A percentile compares a stretch with the other conserved stretches of the same genome.
phyloP scores from a whole-genome alignment of 1,139 yeast genomes.

The Scheffersomyces stambukii region DNA sequence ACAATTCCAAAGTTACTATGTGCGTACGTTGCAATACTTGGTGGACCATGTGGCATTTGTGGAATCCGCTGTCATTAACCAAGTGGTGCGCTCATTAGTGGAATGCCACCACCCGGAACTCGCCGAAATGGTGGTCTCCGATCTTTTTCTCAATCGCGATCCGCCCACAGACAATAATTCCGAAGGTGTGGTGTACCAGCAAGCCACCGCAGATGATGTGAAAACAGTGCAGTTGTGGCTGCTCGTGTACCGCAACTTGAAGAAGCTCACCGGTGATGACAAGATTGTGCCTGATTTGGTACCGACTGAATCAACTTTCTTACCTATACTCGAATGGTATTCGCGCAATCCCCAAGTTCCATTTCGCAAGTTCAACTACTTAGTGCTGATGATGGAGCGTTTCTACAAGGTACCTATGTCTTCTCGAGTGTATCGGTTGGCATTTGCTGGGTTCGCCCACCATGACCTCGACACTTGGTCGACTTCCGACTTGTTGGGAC shows the following conservation, averaged over 20 bases:
- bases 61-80: too few species aligned
- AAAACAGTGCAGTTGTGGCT: constrained; percentile 14
- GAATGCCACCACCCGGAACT: too few species aligned
- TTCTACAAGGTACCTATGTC: constrained; percentile 22
- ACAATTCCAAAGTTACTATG: too few species aligned
- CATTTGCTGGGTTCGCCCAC: constrained; percentile 3
- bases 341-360: constrained; percentile 7
- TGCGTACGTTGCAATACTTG: too few species aligned
- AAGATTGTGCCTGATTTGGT: constrained; percentile 11
- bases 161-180: constrained; percentile 6
- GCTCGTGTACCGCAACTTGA: constrained; percentile 16
- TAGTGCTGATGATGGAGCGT: constrained; percentile 16
- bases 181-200: constrained; percentile 7
- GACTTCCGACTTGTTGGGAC: too few species aligned
- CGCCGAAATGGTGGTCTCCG: too few species aligned
- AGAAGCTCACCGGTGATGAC: constrained; percentile 21
- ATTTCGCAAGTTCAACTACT: constrained; percentile 11
- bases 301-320: constrained; percentile 27
- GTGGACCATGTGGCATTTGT: too few species aligned
- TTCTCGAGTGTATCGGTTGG: constrained; percentile 16
- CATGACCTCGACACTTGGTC: constrained; percentile 4
- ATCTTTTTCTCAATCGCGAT: too few species aligned
- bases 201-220: constrained; percentile 18
- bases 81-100: too few species aligned
- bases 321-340: constrained; percentile 17